Evolutionary conservation across 2,329 filamentous ascomycete genomes (phyloP).

Genomic region (Tolypocladium inflatum): DNA sequence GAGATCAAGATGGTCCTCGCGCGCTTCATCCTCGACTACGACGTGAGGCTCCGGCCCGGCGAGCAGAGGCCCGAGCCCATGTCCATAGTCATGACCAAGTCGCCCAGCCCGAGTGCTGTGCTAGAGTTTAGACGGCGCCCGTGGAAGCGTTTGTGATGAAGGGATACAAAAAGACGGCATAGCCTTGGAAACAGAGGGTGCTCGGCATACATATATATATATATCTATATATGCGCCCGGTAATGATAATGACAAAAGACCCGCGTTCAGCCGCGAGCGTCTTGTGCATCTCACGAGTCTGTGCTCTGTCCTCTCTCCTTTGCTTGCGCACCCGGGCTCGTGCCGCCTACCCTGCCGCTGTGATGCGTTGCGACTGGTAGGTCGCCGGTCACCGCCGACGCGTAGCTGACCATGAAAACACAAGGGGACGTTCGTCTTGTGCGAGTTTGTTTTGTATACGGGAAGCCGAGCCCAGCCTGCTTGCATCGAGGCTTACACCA

Average conservation of each 20-base stretch:
- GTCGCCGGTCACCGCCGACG: no score
- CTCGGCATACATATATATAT: not conserved
- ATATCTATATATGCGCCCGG: not conserved
- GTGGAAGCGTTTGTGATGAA: not conserved
- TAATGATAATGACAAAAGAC: not conserved
- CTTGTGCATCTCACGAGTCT: no score
- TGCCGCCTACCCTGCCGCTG: no score
- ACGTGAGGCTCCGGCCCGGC: conserved; percentile 28
- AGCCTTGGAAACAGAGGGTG: not conserved
- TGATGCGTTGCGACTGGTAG: no score
- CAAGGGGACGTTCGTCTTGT: no score
- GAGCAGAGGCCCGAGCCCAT: conserved; percentile 27
- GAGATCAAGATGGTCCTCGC: conserved; percentile 35
- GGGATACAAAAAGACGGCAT: not conserved
- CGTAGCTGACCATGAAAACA: no score
- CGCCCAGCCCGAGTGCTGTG: conserved; percentile 27
- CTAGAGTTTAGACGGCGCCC: conserved; percentile 27
- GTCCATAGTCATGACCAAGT: conserved; percentile 30
- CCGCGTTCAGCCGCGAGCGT: not conserved
- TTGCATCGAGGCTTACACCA: not conserved
- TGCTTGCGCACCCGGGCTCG: not conserved
- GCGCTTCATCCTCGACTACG: conserved; percentile 31
- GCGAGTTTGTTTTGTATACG: no score
- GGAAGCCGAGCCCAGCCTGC: not conserved
- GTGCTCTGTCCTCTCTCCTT: not conserved